Evolutionary conservation across 257 asterid genomes (phyloP).

Genomic region (Primulina eburnea): DNA sequence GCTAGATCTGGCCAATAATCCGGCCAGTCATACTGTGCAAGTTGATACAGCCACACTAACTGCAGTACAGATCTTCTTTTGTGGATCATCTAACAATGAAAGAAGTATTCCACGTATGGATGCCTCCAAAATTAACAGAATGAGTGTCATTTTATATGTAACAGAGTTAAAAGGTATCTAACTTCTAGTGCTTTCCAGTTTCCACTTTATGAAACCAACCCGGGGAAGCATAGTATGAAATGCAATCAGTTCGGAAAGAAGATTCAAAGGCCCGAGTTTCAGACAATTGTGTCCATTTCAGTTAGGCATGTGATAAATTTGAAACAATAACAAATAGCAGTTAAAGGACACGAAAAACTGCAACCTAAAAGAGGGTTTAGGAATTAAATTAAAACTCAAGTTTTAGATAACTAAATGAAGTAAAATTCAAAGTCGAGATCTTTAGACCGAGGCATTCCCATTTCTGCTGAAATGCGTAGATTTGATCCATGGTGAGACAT

Average conservation of each 20-base stretch:
- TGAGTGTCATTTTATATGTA: constrained; percentile 18
- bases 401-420: constrained; percentile 6
- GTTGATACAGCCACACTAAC: constrained; percentile 80
- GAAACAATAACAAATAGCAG: constrained; percentile 10
- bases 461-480: too few relatives aligned
- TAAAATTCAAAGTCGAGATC: constrained; percentile 15
- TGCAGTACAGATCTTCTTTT: constrained; percentile 81
- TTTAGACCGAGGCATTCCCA: constrained; percentile 4
- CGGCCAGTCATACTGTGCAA: constrained; percentile 91
- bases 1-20: constrained; percentile 93
- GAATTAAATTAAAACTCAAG: constrained; percentile 12
- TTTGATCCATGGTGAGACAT: too few relatives aligned
- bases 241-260: not conserved
- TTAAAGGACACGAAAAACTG: not conserved
- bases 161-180: constrained; percentile 4
- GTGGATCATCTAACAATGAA: constrained; percentile 68
- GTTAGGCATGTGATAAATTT: not conserved
- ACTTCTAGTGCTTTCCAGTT: constrained; percentile 16
- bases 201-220: constrained; percentile 15
- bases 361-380: not conserved
- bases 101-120: constrained; percentile 65
- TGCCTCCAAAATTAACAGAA: constrained; percentile 44
- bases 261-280: constrained; percentile 15
- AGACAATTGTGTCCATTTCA: not conserved
- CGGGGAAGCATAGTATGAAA: not conserved